These are phyloP conservation scores for Emmonsiellopsis sp. DNA, from an alignment of 2,329 filamentous ascomycete genomes.

Conservation along the genomic window DNA sequence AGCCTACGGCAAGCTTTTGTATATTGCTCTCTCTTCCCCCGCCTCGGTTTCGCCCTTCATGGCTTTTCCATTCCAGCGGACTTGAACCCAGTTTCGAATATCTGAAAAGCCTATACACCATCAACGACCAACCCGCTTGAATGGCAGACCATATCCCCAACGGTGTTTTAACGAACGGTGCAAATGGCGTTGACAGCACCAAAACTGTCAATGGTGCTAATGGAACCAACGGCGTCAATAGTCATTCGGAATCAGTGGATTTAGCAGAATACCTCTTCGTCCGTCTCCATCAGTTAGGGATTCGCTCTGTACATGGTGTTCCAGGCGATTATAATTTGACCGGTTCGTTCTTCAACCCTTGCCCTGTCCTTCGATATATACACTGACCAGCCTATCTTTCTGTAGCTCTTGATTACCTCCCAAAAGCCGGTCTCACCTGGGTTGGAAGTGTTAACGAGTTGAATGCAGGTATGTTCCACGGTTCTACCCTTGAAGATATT, in stretches of 20 bases:
- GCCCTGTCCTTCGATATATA: background rate
- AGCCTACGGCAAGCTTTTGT: no score
- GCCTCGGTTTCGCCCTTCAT: no score
- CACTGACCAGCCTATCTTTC: background rate
- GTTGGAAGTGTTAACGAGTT: constrained; percentile 56
- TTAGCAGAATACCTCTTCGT: constrained; percentile 30
- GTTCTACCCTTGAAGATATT: background rate
- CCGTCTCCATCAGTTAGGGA: constrained; percentile 30
- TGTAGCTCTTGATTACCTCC: constrained; percentile 48
- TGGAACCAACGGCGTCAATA: background rate
- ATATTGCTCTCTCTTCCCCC: no score
- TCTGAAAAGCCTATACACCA: no score
- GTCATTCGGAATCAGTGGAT: background rate
- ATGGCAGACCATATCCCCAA: background rate
- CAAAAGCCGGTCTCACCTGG: constrained; percentile 47
- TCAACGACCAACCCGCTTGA: background rate
- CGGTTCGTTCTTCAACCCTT: background rate
- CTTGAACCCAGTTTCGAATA: no score
- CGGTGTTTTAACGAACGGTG: background rate
- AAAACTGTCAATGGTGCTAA: background rate
- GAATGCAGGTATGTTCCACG: constrained; percentile 40
- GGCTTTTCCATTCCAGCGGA: no score
- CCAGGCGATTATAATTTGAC: constrained; percentile 38
- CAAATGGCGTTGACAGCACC: background rate
- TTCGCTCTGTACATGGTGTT: constrained; percentile 34